These are phyloP conservation scores for Cadophora sp. DNA, from an alignment of 2,329 filamentous ascomycete genomes.

Conservation along the genomic window DNA sequence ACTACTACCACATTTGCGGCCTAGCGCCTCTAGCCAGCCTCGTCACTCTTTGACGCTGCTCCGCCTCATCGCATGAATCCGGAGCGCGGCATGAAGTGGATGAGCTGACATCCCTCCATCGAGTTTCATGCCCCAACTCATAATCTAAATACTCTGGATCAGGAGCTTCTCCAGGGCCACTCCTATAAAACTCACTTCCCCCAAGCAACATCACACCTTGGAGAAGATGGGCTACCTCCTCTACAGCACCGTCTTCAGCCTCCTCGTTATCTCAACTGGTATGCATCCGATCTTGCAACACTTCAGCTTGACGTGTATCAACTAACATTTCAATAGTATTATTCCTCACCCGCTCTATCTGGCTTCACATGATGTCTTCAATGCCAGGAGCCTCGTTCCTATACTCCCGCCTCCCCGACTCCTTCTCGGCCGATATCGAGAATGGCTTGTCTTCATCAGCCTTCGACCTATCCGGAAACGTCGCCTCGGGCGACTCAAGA, in stretches of 20 bases:
- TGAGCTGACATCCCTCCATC: slow-evolving; percentile 29
- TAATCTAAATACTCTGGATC: slow-evolving; percentile 15
- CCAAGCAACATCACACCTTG: slow-evolving; percentile 19
- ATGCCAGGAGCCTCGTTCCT: slow-evolving; percentile 62
- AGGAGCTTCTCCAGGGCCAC: slow-evolving; percentile 24
- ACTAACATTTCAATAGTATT: slow-evolving; percentile 57
- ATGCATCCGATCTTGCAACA: slow-evolving; percentile 41
- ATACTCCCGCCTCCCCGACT: slow-evolving; percentile 78
- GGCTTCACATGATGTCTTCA: slow-evolving; percentile 76
- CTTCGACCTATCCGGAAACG: slow-evolving; percentile 84
- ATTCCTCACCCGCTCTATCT: slow-evolving; percentile 80
- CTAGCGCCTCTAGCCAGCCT: slow-evolving; percentile 10
- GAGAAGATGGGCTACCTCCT: slow-evolving; percentile 77
- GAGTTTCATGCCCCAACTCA: slow-evolving; percentile 29
- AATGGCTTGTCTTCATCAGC: slow-evolving; percentile 81
- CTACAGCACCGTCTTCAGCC: slow-evolving; percentile 76
- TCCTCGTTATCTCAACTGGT: slow-evolving; percentile 76
- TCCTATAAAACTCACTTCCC: slow-evolving; percentile 23
- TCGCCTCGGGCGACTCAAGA: slow-evolving; percentile 79
- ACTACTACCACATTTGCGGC: not conserved
- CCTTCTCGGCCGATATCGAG: slow-evolving; percentile 86
- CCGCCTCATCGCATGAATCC: slow-evolving; percentile 26
- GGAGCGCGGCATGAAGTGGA: slow-evolving; percentile 24
- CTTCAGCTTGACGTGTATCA: not conserved
- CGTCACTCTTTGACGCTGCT: slow-evolving; percentile 11